Evolutionary conservation across 306 rosid genomes (phyloP), one percentile per base, ranked within the genome.

Genomic region (Casuarina equisetifolia): DNA sequence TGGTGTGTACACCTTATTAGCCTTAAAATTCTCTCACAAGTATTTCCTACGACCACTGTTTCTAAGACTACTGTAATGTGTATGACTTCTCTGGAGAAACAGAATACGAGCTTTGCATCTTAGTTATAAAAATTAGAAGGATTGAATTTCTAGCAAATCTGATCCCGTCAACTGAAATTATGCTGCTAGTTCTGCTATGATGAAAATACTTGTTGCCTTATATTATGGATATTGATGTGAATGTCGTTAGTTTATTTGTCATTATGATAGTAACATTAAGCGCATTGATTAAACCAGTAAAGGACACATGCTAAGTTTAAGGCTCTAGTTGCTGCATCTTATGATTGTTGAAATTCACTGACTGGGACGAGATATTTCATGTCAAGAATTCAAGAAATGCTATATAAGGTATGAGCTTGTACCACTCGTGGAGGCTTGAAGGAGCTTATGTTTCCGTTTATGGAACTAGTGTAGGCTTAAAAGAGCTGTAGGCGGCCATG

Each of bases 1-100:
- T 80, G 55, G 17, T 77, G 76, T 78, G 74, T 81, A 70, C 75
- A 42, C 82, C 68, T 2, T 66, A 25, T 45, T 52, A 1, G 72
- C 80, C 57, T 64, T 61, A 6, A n/a, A 25, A 16, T 66, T 66
- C 35, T 43, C 71, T 16, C 50, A 19, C 0, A 42, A 17, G 3
- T 42, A 16, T 42, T 10, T 5, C 3, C 49, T 40, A 40, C 12
- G 46, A 66, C 71, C 44, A 16, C 50, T 40, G 40, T 17, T n/a
- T 16, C 12, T 8, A 42, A 40, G 50, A 66, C 71, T 66, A 17
- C 15, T 42, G 4, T 42, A 63, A 42, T 8, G 36, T 50, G 50
- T 66, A 12, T 49, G 74, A 70, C 57, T 70, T 32, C 6, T 25
- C 11, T 20, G 44, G 74, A 48, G 74, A 58, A 58, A 58, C 46